A percentile compares a stretch with the other conserved stretches of the same genome.
Conservation (phyloP, 2,329 filamentous ascomycete species). For the Microsporum canis region DNA sequence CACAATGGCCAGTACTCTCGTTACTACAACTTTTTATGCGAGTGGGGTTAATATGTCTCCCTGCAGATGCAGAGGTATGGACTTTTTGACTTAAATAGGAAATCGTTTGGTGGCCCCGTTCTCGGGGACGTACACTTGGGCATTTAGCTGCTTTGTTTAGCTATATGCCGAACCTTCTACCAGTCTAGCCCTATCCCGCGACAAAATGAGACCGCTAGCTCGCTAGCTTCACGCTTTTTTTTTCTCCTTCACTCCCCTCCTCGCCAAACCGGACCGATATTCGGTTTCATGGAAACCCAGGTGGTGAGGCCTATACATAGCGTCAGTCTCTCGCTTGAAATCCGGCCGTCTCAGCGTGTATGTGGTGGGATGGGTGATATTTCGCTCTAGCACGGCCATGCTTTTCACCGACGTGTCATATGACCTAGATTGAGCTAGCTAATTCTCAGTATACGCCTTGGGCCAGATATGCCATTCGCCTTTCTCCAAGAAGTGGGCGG, state of each 20-base stretch:
- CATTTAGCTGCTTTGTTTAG: background rate
- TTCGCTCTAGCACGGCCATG: background rate
- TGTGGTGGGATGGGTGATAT: background rate
- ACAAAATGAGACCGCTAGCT: background rate
- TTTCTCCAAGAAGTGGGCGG: background rate
- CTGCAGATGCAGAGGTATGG: slow-evolving; percentile 13
- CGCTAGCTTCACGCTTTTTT: background rate
- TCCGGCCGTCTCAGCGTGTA: background rate
- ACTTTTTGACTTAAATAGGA: slow-evolving; percentile 26
- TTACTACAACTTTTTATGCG: background rate
- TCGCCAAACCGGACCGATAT: background rate
- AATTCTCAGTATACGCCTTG: background rate
- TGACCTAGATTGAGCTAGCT: background rate
- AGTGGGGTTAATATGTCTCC: background rate
- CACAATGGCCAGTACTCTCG: background rate
- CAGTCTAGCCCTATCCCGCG: background rate
- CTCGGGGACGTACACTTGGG: background rate
- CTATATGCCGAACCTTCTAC: background rate
- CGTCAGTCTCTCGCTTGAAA: background rate
- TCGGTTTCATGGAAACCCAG: background rate
- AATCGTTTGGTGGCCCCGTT: slow-evolving; percentile 9
- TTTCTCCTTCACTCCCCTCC: background rate
- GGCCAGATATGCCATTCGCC: background rate
- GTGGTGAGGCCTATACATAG: background rate
- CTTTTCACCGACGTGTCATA: background rate